phyloP scores from a whole-genome alignment of 176 grass and related monocot species.

The Zoysia pacifica region DNA sequence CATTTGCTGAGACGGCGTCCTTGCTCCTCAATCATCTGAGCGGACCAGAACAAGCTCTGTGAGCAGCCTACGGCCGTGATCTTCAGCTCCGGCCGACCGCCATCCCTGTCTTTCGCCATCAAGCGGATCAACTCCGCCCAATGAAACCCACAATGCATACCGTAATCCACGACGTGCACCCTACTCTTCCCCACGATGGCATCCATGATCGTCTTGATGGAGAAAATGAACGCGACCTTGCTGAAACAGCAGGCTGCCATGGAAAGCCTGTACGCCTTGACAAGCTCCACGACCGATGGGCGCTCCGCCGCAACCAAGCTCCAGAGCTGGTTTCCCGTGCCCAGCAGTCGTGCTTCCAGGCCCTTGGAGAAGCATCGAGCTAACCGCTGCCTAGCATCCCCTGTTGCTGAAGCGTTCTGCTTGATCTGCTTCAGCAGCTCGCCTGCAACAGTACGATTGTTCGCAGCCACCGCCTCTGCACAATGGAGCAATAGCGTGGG shows the following conservation, averaged over 20 bases:
- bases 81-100: slow-evolving; percentile 38
- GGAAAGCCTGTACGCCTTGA: slow-evolving; percentile 43
- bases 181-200: slow-evolving; percentile 16
- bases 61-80: slow-evolving; percentile 36
- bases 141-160: slow-evolving; percentile 40
- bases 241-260: slow-evolving; percentile 36
- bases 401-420: slow-evolving; percentile 45
- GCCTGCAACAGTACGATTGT: slow-evolving; percentile 30
- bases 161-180: slow-evolving; percentile 51
- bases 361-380: slow-evolving; percentile 57
- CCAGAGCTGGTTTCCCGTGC: slow-evolving; percentile 52
- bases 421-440: slow-evolving; percentile 65
- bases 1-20: slow-evolving; percentile 31
- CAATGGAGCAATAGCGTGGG: slow-evolving; percentile 57
- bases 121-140: slow-evolving; percentile 33
- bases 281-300: slow-evolving; percentile 13
- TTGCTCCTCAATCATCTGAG: slow-evolving; percentile 36
- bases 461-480: slow-evolving; percentile 56
- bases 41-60: slow-evolving; percentile 28
- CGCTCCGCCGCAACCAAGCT: background rate
- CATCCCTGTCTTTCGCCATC: slow-evolving; percentile 14
- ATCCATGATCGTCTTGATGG: slow-evolving; percentile 11
- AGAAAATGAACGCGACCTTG: slow-evolving; percentile 22
- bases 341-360: slow-evolving; percentile 55
- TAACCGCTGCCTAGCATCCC: slow-evolving; percentile 60